phyloP scores from a whole-genome alignment of 2,329 filamentous ascomycete species.

The Penicillium sp. region DNA sequence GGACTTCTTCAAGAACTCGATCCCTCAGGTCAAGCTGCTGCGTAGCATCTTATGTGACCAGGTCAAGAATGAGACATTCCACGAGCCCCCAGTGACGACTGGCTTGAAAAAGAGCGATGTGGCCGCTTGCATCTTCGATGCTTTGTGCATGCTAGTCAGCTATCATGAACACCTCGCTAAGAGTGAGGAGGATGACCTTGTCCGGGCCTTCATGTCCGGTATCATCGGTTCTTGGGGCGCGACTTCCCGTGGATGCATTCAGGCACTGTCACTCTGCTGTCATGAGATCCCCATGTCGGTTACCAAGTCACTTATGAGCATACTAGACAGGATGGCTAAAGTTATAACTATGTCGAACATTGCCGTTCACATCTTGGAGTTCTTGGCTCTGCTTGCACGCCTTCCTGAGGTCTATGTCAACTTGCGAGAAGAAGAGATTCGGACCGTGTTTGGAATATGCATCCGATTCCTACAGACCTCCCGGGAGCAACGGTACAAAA shows the following conservation, averaged over 20 bases:
- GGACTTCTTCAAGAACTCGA: constrained; percentile 72
- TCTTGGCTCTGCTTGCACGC: constrained; percentile 83
- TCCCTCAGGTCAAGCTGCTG: constrained; percentile 71
- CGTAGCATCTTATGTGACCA: constrained; percentile 78
- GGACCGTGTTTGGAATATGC: constrained; percentile 91
- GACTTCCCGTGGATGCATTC: constrained; percentile 88
- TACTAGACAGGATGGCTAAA: constrained; percentile 89
- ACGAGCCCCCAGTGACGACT: constrained; percentile 75
- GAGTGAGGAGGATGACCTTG: constrained; percentile 83
- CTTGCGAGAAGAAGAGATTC: constrained; percentile 86
- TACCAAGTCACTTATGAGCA: constrained; percentile 77
- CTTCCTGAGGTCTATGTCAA: constrained; percentile 83
- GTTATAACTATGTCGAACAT: constrained; percentile 93
- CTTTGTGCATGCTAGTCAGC: constrained; percentile 81
- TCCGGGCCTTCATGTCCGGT: constrained; percentile 80
- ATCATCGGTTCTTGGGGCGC: constrained; percentile 75
- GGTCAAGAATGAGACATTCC: constrained; percentile 71
- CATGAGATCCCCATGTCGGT: constrained; percentile 88
- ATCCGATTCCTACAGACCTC: constrained; percentile 91
- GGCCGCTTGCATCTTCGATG: constrained; percentile 82
- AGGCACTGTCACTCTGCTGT: constrained; percentile 90
- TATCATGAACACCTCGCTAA: constrained; percentile 85
- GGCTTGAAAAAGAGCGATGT: constrained; percentile 84
- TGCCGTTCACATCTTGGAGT: constrained; percentile 92
- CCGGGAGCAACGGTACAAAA: constrained; percentile 55